Percentiles rank a stretch among this genome's conserved stretches.
phyloP scores from a whole-genome alignment of 2,329 filamentous ascomycete genomes.

The Pseudogymnoascus sp. region DNA sequence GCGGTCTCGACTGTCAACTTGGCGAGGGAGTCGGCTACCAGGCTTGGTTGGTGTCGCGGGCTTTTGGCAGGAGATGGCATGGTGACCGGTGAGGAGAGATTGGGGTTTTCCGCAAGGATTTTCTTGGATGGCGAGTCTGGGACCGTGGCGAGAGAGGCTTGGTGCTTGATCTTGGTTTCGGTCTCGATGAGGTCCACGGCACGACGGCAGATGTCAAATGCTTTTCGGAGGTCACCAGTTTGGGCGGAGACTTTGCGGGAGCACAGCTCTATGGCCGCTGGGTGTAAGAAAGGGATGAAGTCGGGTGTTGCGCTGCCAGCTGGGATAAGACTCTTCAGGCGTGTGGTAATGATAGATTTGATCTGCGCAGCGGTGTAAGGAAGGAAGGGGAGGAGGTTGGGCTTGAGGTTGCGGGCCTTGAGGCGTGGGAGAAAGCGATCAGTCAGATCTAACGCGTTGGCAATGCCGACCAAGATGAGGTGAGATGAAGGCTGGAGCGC shows the following conservation, averaged over 20 bases:
- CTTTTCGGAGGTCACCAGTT: slow-evolving; percentile 88
- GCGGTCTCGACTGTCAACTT: slow-evolving; percentile 68
- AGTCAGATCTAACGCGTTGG: slow-evolving; percentile 90
- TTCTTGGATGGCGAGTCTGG: slow-evolving; percentile 63
- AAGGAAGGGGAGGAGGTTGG: slow-evolving; percentile 80
- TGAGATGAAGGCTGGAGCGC: slow-evolving; percentile 74
- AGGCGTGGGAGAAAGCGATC: slow-evolving; percentile 90
- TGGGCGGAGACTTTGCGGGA: slow-evolving; percentile 92
- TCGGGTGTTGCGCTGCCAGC: slow-evolving; percentile 44
- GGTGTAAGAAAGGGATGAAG: slow-evolving; percentile 82
- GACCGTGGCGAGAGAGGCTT: slow-evolving; percentile 50
- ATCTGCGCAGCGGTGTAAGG: slow-evolving; percentile 87
- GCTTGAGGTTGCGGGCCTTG: slow-evolving; percentile 87
- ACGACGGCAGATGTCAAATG: slow-evolving; percentile 86
- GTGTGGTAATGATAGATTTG: slow-evolving; percentile 75
- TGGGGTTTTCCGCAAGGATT: slow-evolving; percentile 73
- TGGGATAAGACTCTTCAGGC: slow-evolving; percentile 68
- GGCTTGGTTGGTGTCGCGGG: slow-evolving; percentile 29
- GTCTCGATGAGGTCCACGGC: slow-evolving; percentile 83
- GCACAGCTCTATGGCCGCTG: slow-evolving; percentile 86
- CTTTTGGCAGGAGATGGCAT: slow-evolving; percentile 27
- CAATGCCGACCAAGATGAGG: slow-evolving; percentile 82
- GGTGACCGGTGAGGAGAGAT: slow-evolving; percentile 52
- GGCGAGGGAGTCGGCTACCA: slow-evolving; percentile 33
- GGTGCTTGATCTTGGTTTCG: slow-evolving; percentile 70